Conservation (phyloP, 306 rosid genomes). For the Macrotyloma uniflorum region DNA sequence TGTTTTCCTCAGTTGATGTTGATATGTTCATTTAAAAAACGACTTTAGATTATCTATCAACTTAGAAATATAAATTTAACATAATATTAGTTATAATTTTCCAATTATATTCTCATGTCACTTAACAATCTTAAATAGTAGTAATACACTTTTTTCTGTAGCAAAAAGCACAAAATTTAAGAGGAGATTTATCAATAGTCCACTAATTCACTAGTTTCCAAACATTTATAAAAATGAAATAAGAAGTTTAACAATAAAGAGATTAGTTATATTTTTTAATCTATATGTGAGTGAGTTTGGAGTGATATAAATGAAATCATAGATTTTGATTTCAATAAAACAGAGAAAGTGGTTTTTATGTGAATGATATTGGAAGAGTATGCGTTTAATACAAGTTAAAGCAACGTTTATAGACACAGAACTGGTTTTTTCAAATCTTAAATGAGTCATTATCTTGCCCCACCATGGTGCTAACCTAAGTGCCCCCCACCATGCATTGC, state of each 20-base stretch:
- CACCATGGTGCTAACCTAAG: not conserved
- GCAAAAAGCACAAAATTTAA: not conserved
- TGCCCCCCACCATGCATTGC: not conserved
- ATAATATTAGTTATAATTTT: not conserved
- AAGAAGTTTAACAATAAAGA: not conserved
- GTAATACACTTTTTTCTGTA: not conserved
- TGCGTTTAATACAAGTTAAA: not conserved
- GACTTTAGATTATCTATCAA: not conserved
- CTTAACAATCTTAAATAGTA: not conserved
- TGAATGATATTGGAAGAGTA: not conserved
- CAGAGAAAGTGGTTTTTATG: not conserved
- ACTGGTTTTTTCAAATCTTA: not conserved
- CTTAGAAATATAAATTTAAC: not conserved
- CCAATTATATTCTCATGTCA: not conserved
- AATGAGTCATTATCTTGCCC: not conserved
- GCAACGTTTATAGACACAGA: too few species aligned
- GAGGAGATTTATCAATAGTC: not conserved
- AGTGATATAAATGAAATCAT: too few species aligned
- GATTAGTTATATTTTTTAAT: too few species aligned
- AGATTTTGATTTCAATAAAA: too few species aligned
- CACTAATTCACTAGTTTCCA: not conserved
- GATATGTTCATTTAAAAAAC: not conserved
- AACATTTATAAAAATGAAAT: not conserved
- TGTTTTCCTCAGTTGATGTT: too few species aligned
- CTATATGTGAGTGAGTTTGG: too few species aligned